Percentiles rank a stretch among this genome's conserved stretches.
phyloP scores from a whole-genome alignment of 495 filamentous ascomycete species.

The Achaetomiella virescens region DNA sequence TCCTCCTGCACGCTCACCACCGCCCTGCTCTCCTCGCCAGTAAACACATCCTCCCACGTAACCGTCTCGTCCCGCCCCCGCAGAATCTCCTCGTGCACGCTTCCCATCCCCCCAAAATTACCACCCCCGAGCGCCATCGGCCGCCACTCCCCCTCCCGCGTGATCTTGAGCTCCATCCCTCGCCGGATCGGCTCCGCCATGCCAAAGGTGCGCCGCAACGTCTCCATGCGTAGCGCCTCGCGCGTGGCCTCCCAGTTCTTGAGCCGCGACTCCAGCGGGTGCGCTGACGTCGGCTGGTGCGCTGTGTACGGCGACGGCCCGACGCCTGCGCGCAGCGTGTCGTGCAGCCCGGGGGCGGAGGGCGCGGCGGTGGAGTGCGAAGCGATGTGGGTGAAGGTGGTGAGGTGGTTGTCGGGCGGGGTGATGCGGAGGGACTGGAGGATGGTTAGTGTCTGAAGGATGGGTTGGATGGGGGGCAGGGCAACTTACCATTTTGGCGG shows the following conservation, averaged over 20 bases:
- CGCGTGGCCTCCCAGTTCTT: conserved; percentile 78
- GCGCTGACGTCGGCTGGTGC: conserved; percentile 50
- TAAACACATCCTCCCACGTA: conserved; percentile 90
- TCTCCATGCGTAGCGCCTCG: conserved; percentile 78
- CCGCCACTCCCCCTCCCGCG: conserved; percentile 49
- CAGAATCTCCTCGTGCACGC: conserved; percentile 74
- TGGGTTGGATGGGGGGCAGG: not conserved
- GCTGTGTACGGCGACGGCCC: conserved; percentile 45
- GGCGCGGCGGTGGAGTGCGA: conserved; percentile 60
- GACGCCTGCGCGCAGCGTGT: conserved; percentile 80
- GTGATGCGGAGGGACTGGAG: conserved; percentile 81
- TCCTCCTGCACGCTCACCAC: conserved; percentile 74
- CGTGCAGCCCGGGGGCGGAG: conserved; percentile 84
- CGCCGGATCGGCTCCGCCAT: conserved; percentile 89
- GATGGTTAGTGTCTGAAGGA: not conserved
- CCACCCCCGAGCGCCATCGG: conserved; percentile 40
- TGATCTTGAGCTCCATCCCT: conserved; percentile 92
- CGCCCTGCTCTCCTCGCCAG: conserved; percentile 61
- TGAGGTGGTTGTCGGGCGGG: conserved; percentile 55
- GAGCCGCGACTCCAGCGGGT: conserved; percentile 89
- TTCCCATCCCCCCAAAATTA: conserved; percentile 30
- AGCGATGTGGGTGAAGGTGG: conserved; percentile 52
- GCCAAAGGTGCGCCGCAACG: conserved; percentile 75
- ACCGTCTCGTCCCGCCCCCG: conserved; percentile 66
- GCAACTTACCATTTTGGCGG: conserved; percentile 45